Base-by-base conservation (phyloP, 148 eudicot genomes). In the Rhododendron simsii region DNA sequence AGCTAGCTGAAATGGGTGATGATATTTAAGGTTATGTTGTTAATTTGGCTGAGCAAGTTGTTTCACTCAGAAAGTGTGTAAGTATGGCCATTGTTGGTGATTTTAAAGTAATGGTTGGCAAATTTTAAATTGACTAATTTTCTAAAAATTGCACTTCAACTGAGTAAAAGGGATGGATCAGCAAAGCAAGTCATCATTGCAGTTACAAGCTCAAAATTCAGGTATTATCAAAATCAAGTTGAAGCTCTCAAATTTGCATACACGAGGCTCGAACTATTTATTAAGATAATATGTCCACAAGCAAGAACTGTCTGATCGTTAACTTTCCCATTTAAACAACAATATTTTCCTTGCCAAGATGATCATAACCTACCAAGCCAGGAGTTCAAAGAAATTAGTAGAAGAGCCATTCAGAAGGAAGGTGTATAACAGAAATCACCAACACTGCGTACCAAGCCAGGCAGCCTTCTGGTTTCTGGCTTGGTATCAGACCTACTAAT, bases 1-100 rank as follows among this genome's bases (percentile, higher is more conserved):
- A 23, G 15, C 81, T 45, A 78, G 81, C 81, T 78, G 33, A 65
- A 65, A 65, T 65, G 33, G 73, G 73, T 65, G 73, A 65, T 65
- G 39, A 71, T 33, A 30, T 30, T 5, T 30, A 30, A 71, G 41
- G 41, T 30, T 71, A 71, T 71, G 41, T 71, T 12, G 20, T 33
- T 71, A 71, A 33, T 71, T 71, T 33, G 18, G 37, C 39, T 71
- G 39, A 71, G 39, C 20, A 13, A 28, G 76, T 71, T 30, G 39
- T 71, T 71, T 30, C 39, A 71, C 39, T 71, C 2, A 35, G 39
- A 71, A 30, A 71, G 18, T 30, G 2, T 71, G 39, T 4, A 13
- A 65, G 13, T 65, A n/a, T n/a, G 71, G 71, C 71, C 21, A 33
- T n/a, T 65, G 76, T 28, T 13, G 74, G 74, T 67, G 74, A 67